Base-by-base conservation (phyloP, 2,329 filamentous ascomycete genomes). In the Botrytis medusae region DNA sequence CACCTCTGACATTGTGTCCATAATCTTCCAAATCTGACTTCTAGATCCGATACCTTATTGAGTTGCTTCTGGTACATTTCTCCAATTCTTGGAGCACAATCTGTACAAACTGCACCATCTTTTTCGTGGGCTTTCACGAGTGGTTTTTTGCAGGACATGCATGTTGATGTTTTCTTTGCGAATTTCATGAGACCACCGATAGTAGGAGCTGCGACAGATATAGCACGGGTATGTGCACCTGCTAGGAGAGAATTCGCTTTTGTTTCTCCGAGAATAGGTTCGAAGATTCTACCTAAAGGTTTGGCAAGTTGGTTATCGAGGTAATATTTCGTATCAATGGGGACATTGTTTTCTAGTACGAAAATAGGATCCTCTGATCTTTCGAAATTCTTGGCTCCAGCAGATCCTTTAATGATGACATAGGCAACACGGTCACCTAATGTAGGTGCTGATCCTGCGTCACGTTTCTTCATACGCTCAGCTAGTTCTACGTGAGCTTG, bases 1-100 rank as follows among this genome's bases (percentile, higher is more conserved):
- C 96, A 99, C 60, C 96, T 88, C 85, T 99, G 96, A 82, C 96
- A 99, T 83, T 99, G 96, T 67, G 96, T 99, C 96, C 96, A 99
- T 69, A 99, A 86, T 69, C 96, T 87, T 9, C 94, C 92, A 81
- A 99, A 99, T 8, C 94, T 87, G 44, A 99, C 92, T 82, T 99
- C 96, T 16, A 99, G 87, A 81, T 99, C 96, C 69, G 93, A 95
- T 69, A 95, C 93, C 81, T 94, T 95, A 80, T 91, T 90, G 76
- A 99, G 84, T 51, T 94, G 95, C 84, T 95, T 95, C 79, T 94
- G 93, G 85, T 99, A 99, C 69, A 99, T 86, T 84, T 99, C 97
- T 25, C 93, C 94, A 20, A 97, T 90, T 0, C 96, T 89, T 16
- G 93, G 92, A 42, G 91, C 89, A 81, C 96, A 98, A 82, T 97